Base-by-base conservation (phyloP, 805 yeast genomes). In the Teunomyces kruisii region DNA sequence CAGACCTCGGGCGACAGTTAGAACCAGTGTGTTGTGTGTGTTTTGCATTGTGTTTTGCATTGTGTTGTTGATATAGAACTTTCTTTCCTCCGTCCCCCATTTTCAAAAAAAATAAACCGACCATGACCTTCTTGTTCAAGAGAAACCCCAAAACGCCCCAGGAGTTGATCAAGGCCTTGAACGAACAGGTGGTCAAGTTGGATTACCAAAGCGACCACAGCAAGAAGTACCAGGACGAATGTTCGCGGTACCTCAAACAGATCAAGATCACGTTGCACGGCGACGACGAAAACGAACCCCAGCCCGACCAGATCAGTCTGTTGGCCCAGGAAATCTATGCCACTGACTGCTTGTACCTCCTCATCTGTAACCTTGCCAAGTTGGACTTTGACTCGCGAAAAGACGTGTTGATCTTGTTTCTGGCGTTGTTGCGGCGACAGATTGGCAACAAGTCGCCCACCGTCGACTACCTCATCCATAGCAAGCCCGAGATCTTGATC, bases 301-400 rank as follows among this genome's bases (percentile, higher is more conserved):
- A 76, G 43, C 83, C 88, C 1, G 96, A 89, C 53, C 88, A 80
- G 46, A 80, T 88, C 29, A 82, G 87, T 10, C 81, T 74, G 29
- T 69, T 94, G 42, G 88, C 96, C 8, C 87, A 83, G 54, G 97
- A 91, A 52, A 81, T 89, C 2, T 87, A 86, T 57, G 64, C 78
- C 7, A 72, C 86, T 0, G 96, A 90, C 60, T 70, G 86, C 46
- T 75, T 94, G 28, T 78, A 77, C 51, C 73, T 74, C 16, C 66
- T 94, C 49, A 71, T 88, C 10, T 61, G 68, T 14, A 78, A 83
- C 56, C 68, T 94, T 45, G 69, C 68, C n/a, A 73, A 75, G 28
- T 74, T 94, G 45, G 97, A 89, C 51, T 91, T 94, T 65, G 98
- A 94, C 60, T 81, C 95, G 37, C 75, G 97, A 45, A 90, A 92